phyloP scores from a whole-genome alignment of 2,329 filamentous ascomycete species.

The Microsporum ferrugineum region DNA sequence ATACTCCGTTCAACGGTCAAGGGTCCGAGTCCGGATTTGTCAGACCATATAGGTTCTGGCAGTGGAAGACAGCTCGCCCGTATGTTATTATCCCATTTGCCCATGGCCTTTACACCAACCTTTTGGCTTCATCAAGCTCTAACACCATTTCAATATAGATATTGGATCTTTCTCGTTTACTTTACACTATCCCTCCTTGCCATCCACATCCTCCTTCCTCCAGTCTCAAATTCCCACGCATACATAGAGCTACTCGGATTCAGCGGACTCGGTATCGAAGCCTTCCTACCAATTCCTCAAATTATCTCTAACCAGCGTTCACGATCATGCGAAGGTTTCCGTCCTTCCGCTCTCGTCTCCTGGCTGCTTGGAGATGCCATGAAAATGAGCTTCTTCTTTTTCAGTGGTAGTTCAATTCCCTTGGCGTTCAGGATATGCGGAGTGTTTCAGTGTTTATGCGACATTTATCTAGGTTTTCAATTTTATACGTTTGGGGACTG shows the following conservation, averaged over 20 bases:
- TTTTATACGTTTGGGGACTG: conserved; percentile 34
- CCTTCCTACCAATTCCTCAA: conserved; percentile 38
- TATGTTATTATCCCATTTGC: conserved; percentile 22
- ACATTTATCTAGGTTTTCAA: conserved; percentile 38
- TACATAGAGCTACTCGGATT: conserved; percentile 38
- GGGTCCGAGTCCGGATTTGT: conserved; percentile 22
- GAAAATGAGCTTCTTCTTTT: conserved; percentile 43
- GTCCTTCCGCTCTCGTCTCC: conserved; percentile 36
- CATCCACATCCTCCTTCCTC: conserved; percentile 43
- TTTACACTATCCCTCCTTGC: conserved; percentile 40
- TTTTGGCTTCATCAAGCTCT: background rate
- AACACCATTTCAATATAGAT: conserved; percentile 24
- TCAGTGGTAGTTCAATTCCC: conserved; percentile 32
- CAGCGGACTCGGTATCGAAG: conserved; percentile 38
- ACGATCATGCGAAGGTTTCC: conserved; percentile 40
- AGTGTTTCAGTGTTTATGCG: conserved; percentile 39
- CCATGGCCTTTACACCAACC: background rate
- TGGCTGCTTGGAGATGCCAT: conserved; percentile 41
- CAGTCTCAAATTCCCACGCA: conserved; percentile 31
- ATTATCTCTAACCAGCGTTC: conserved; percentile 38
- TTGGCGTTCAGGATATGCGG: conserved; percentile 40
- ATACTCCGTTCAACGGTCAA: conserved; percentile 31
- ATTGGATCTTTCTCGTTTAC: conserved; percentile 49
- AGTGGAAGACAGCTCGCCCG: conserved; percentile 46
- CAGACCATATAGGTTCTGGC: conserved; percentile 53